Evolutionary conservation across 1,284 basidiomycete species (phyloP).

Genomic region (Ustilago cynodontis): DNA sequence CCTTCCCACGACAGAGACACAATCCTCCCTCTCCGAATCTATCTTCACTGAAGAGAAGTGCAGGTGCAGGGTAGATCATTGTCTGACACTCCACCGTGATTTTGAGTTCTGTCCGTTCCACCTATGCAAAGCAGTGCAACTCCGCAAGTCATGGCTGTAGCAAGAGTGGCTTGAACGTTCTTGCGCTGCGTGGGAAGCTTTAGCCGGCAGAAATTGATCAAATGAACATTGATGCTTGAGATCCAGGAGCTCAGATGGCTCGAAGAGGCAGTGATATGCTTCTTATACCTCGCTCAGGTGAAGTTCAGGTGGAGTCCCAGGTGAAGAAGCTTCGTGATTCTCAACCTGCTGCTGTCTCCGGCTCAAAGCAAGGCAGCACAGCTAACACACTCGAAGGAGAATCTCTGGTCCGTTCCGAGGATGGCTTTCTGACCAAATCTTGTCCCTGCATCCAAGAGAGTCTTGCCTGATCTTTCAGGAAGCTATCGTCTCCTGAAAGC

Average conservation of each 20-base stretch:
- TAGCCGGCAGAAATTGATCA: not conserved
- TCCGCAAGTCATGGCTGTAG: not conserved
- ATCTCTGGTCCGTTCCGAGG: not conserved
- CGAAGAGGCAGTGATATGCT: not conserved
- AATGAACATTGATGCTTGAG: not conserved
- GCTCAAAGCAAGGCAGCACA: not conserved
- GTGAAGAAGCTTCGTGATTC: not conserved
- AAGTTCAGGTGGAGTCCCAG: no score
- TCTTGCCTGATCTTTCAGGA: not conserved
- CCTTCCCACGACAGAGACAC: slow-evolving; percentile 30
- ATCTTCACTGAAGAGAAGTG: not conserved
- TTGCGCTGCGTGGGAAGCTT: not conserved
- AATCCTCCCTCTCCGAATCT: not conserved
- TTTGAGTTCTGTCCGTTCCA: not conserved
- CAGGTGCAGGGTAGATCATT: slow-evolving; percentile 26
- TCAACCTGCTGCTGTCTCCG: not conserved
- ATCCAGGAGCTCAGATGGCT: not conserved
- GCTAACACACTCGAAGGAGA: not conserved
- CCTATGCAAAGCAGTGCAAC: not conserved
- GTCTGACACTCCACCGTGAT: slow-evolving; percentile 15
- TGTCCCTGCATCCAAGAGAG: not conserved
- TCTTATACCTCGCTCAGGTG: slow-evolving; percentile 3
- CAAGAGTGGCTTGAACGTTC: not conserved
- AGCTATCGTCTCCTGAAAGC: not conserved
- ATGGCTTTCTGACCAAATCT: not conserved